Evolutionary conservation across 805 yeast species (phyloP).

Genomic region (Priceomyces castillae): DNA sequence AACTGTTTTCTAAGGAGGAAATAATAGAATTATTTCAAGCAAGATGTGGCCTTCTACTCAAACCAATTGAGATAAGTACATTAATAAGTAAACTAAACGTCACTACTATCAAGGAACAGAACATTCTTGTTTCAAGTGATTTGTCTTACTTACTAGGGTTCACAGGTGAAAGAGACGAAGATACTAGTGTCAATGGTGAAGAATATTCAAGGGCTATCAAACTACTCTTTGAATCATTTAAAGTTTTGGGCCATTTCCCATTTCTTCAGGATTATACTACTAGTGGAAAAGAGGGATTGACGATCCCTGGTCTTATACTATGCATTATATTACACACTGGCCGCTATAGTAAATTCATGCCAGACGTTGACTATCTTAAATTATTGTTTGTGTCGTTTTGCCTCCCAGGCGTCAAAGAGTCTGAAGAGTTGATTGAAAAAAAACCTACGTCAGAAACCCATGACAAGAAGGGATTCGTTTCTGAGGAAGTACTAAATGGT

Average conservation of each 20-base stretch:
- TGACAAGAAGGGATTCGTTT: conserved; percentile 2
- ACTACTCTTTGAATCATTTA: conserved; percentile 39
- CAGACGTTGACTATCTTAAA: conserved; percentile 38
- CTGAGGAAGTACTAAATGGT: neutral
- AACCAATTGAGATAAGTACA: conserved; percentile 19
- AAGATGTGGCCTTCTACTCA: conserved; percentile 15
- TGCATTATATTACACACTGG: conserved; percentile 40
- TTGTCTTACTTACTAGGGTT: conserved; percentile 20
- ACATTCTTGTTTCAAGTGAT: conserved; percentile 17
- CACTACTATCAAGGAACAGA: conserved; percentile 14
- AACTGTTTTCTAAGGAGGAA: conserved; percentile 19
- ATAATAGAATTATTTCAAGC: conserved; percentile 18
- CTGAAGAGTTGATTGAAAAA: neutral
- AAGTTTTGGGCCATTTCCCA: conserved; percentile 50
- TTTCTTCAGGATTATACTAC: conserved; percentile 34
- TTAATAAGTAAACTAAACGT: conserved; percentile 15
- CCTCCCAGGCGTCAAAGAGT: conserved; percentile 2
- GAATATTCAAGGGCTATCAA: conserved; percentile 11
- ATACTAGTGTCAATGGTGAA: neutral
- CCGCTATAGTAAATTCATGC: conserved; percentile 34
- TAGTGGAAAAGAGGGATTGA: conserved; percentile 39
- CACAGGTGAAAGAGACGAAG: conserved; percentile 8
- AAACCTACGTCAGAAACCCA: neutral
- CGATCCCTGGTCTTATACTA: conserved; percentile 29
- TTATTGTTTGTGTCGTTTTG: conserved; percentile 48